Percentiles rank a stretch among this genome's conserved stretches.
Evolutionary conservation across 2,329 filamentous ascomycete species (phyloP).

Genomic region (Ascochyta koolunga): DNA sequence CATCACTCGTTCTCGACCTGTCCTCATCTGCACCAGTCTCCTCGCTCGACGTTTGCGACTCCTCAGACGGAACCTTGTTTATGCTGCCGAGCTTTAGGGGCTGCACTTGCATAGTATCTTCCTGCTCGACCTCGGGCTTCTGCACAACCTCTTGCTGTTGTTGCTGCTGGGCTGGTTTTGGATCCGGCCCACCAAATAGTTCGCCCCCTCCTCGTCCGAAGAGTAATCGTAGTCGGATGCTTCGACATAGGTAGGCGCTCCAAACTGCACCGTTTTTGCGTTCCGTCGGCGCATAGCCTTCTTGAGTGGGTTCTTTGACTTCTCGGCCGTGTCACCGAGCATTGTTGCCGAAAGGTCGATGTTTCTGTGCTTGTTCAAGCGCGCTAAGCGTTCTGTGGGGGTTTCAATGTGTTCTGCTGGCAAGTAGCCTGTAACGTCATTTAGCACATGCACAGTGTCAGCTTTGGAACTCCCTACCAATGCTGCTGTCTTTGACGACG

Average conservation of each 20-base stretch:
- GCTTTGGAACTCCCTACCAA: conserved; percentile 60
- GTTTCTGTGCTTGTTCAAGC: conserved; percentile 96
- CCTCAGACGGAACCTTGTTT: conserved; percentile 40
- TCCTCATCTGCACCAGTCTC: conserved; percentile 52
- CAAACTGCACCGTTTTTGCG: conserved; percentile 85
- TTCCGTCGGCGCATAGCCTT: conserved; percentile 82
- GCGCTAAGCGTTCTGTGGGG: conserved; percentile 88
- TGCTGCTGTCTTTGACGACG: conserved; percentile 96
- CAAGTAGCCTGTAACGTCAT: conserved; percentile 76
- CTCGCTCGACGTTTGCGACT: conserved; percentile 39
- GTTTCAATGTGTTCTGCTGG: conserved; percentile 99
- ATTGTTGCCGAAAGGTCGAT: conserved; percentile 81
- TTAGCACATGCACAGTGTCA: background rate
- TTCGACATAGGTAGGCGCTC: conserved; percentile 84
- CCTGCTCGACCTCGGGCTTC: conserved; percentile 51
- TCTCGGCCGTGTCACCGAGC: conserved; percentile 76
- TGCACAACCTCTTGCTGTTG: conserved; percentile 31
- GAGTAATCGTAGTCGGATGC: conserved; percentile 88
- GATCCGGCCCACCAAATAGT: conserved; percentile 45
- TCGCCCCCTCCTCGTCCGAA: conserved; percentile 70
- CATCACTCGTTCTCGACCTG: conserved; percentile 65
- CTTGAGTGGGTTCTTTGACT: conserved; percentile 81
- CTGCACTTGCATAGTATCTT: conserved; percentile 44
- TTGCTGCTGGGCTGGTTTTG: conserved; percentile 34
- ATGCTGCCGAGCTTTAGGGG: conserved; percentile 45